A percentile compares a stretch with the other conserved stretches of the same genome.
These are phyloP conservation scores for Brassica juncea DNA, from an alignment of 345 rosid genomes.

Conservation along the genomic window DNA sequence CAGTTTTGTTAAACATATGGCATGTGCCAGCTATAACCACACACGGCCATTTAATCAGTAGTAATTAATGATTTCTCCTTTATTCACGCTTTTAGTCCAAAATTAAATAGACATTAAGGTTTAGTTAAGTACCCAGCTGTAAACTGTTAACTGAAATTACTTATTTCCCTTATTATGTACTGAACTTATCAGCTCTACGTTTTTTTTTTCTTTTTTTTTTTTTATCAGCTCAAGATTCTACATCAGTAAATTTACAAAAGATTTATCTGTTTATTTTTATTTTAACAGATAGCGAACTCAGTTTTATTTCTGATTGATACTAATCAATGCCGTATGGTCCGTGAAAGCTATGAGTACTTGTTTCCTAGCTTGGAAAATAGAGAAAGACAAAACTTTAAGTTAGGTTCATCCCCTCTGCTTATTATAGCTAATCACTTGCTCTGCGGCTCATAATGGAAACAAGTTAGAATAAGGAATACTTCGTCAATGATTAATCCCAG, in stretches of 20 bases:
- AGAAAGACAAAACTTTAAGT: constrained; percentile 5
- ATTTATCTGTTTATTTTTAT: background rate
- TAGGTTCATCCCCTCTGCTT: constrained; percentile 37
- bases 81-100: background rate
- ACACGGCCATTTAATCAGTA: constrained; percentile 14
- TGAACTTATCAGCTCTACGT: background rate
- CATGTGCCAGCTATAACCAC: constrained; percentile 37
- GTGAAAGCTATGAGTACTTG: constrained; percentile 32
- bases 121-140: background rate
- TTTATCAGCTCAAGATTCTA: no score
- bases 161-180: background rate
- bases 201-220: background rate
- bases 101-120: constrained; percentile 3
- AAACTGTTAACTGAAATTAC: background rate
- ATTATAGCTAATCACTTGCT: constrained; percentile 16
- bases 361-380: constrained; percentile 11
- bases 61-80: background rate
- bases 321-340: constrained; percentile 17
- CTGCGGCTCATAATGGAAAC: constrained; percentile 15
- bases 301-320: background rate
- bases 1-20: constrained; percentile 2
- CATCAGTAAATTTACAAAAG: background rate
- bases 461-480: constrained; percentile 18
- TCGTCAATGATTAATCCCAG: no score
- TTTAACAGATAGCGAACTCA: background rate